Evolutionary conservation across 163 green algal genomes (phyloP), one percentile per base, ranked within the genome.

Genomic region (Volvox carteri): DNA sequence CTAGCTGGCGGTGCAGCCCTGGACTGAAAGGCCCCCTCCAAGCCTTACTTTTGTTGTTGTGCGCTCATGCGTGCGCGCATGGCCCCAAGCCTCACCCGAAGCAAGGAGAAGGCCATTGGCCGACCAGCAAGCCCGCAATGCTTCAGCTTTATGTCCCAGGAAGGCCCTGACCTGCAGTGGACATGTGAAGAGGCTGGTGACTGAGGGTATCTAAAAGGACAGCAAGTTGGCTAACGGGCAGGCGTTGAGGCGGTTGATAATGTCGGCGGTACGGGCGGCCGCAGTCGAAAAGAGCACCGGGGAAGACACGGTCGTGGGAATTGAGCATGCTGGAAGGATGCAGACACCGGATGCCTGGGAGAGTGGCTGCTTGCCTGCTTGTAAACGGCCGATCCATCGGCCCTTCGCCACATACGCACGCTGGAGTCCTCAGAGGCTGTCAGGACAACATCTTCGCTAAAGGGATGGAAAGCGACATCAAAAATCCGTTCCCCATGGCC

Each of bases 351-450:
- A 58, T 58, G 48, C 11, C 48, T 23, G 12, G 48, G 14, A 58
- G 48, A 58, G 14, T 67, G 16, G 56, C 56, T 8, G 41, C 73
- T 62, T 80, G 88, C 92, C 92, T 94, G 92, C 68, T 94, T 77
- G 74, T 88, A 92, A 9, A 28, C 39, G n/a, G 42, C 41, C 0
- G 41, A 39, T 35, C 52, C 21, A 1, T 78, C 44, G 0, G 56
- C 25, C 21, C 76, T 52, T 28, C 30, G 74, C 92, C 92, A 94
- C 35, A 94, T 74, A 14, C 92, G 73, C 23, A 92, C 84, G 18
- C 86, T 93, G 28, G 78, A 84, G 78, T 94, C 92, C 80, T 94
- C 92, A 14, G 90, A 93, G 0, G 86, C 90, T 11, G 92, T 92
- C 21, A 91, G 86, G 5, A 94, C 23, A 39, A 94, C 6, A 23